phyloP scores from a whole-genome alignment of 495 filamentous ascomycete species.

The Penicillium maclennaniae region DNA sequence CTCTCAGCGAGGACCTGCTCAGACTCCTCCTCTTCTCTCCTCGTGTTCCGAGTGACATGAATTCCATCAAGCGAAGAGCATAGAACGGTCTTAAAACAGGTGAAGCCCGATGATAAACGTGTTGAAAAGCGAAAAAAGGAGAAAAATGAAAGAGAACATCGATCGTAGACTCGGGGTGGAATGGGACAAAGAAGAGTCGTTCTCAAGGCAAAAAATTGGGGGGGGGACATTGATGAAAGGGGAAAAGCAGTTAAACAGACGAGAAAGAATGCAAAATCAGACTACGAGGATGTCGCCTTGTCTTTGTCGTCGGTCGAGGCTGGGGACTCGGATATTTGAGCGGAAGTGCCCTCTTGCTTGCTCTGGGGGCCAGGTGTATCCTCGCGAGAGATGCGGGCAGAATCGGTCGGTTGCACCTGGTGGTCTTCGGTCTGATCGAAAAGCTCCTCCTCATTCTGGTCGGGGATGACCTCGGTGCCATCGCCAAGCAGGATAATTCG shows the following conservation, averaged over 20 bases:
- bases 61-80: constrained; percentile 6
- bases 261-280: constrained; percentile 1
- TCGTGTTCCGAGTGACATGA: constrained; percentile 3
- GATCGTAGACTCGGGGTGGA: constrained; percentile 17
- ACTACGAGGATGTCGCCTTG: constrained; percentile 28
- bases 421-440: constrained; percentile 81
- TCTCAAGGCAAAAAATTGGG: constrained; percentile 23
- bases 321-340: constrained; percentile 46
- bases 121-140: constrained; percentile 7
- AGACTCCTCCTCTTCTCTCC: constrained; percentile 3
- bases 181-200: constrained; percentile 7
- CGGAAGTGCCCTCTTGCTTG: constrained; percentile 25
- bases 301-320: constrained; percentile 42
- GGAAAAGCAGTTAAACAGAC: neutral
- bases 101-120: neutral
- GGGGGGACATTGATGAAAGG: constrained; percentile 1
- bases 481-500: constrained; percentile 93
- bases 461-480: constrained; percentile 83
- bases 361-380: constrained; percentile 55
- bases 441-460: constrained; percentile 84
- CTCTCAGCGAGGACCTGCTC: constrained; percentile 17
- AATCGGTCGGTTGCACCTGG: constrained; percentile 49
- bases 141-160: constrained; percentile 14
- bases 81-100: constrained; percentile 1
- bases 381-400: constrained; percentile 48